Evolutionary conservation across 2,329 filamentous ascomycete genomes (phyloP).

Genomic region (Didymellaceae sp.): DNA sequence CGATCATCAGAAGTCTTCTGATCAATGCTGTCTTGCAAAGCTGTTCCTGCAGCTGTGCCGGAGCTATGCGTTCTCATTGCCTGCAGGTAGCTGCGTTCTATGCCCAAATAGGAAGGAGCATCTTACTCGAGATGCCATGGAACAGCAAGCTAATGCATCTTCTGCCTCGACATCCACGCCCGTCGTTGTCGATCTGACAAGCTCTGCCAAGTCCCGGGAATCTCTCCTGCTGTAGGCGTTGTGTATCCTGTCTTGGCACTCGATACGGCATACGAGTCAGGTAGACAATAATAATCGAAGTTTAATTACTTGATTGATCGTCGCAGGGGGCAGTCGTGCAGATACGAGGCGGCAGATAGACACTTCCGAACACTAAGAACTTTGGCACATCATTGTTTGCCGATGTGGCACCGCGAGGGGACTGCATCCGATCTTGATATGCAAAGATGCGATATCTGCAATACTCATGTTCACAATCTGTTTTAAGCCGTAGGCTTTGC

Average conservation of each 20-base stretch:
- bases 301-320: slow-evolving; percentile 1
- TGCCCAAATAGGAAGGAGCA: slow-evolving; percentile 8
- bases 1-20: not conserved
- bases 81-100: not conserved
- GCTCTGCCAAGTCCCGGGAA: not conserved
- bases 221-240: slow-evolving; percentile 1
- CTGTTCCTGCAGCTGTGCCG: not conserved
- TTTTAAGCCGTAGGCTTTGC: too few relatives aligned
- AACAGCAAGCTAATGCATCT: slow-evolving; percentile 2
- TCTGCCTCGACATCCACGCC: not conserved
- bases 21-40: not conserved
- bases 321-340: not conserved
- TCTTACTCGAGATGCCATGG: not conserved
- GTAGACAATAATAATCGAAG: too few relatives aligned
- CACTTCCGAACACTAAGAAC: too few relatives aligned
- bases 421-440: too few relatives aligned
- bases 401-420: too few relatives aligned
- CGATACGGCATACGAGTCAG: too few relatives aligned
- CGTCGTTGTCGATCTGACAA: not conserved
- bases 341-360: too few relatives aligned
- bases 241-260: slow-evolving; percentile 3
- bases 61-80: not conserved
- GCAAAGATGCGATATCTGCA: too few relatives aligned
- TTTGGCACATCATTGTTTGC: too few relatives aligned
- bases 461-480: too few relatives aligned